Conservation (phyloP, 352 stramenopile species). For the Globisporangium abappressorium region DNA sequence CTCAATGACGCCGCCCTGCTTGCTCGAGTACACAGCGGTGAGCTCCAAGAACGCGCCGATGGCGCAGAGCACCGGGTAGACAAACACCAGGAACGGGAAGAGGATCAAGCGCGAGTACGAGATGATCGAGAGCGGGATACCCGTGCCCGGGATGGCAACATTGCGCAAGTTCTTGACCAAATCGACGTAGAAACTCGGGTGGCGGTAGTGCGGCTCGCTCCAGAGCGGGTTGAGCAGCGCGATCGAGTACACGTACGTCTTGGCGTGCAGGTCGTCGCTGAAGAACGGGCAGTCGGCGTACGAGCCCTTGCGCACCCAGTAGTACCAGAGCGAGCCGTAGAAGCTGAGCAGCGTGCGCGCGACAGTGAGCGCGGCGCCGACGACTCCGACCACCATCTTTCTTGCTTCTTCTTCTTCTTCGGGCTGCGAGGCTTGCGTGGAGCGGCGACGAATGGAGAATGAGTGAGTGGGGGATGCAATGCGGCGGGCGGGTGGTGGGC, state of each 20-base stretch:
- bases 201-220: constrained; percentile 96
- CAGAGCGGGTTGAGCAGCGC: constrained; percentile 93
- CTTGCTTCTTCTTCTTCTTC: not conserved
- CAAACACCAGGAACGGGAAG: constrained; percentile 84
- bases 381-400: constrained; percentile 32
- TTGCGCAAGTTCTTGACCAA: constrained; percentile 97
- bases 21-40: constrained; percentile 53
- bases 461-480: not conserved
- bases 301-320: constrained; percentile 69
- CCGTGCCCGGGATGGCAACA: constrained; percentile 96
- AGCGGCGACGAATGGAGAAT: constrained; percentile 13
- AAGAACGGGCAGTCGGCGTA: constrained; percentile 84
- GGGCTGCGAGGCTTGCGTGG: constrained; percentile 5
- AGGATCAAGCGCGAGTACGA: constrained; percentile 80
- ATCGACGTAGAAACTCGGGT: constrained; percentile 93
- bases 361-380: constrained; percentile 22
- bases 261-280: constrained; percentile 70
- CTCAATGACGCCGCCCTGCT: constrained; percentile 74
- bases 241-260: constrained; percentile 95
- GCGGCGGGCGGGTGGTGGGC: not conserved
- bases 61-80: constrained; percentile 86
- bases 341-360: constrained; percentile 61
- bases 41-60: constrained; percentile 81
- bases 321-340: constrained; percentile 76
- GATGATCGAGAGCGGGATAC: constrained; percentile 90